These are phyloP conservation scores for Fusarium chuoi DNA, from an alignment of 2,329 filamentous ascomycete species.

Conservation along the genomic window DNA sequence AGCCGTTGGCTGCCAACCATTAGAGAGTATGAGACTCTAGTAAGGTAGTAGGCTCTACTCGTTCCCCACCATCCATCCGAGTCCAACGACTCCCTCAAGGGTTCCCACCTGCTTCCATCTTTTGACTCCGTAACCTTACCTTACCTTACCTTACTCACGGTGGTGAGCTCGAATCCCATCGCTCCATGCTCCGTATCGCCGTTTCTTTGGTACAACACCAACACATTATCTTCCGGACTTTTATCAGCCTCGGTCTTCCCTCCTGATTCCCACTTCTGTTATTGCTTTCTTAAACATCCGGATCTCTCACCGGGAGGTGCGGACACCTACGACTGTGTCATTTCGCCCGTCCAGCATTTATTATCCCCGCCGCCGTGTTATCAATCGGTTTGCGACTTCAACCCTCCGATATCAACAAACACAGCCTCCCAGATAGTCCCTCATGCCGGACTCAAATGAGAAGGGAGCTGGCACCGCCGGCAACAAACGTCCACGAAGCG, in stretches of 20 bases:
- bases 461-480: constrained; percentile 49
- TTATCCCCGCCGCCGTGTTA: constrained; percentile 29
- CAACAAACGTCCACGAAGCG: constrained; percentile 43
- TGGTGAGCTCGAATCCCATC: constrained; percentile 13
- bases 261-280: neutral
- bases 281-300: neutral
- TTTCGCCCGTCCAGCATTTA: constrained; percentile 1
- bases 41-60: constrained; percentile 4
- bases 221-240: constrained; percentile 6
- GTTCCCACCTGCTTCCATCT: constrained; percentile 29
- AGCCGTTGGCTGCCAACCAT: neutral
- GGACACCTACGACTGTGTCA: constrained; percentile 18
- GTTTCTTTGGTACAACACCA: constrained; percentile 10
- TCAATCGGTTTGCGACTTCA: constrained; percentile 15
- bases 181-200: constrained; percentile 20
- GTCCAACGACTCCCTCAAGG: constrained; percentile 4
- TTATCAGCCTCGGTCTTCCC: neutral
- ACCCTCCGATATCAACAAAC: constrained; percentile 11
- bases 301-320: constrained; percentile 18
- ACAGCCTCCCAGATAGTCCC: constrained; percentile 4
- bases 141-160: neutral
- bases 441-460: constrained; percentile 53
- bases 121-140: constrained; percentile 23
- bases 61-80: constrained; percentile 4
- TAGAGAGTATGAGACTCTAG: constrained; percentile 4